phyloP scores from a whole-genome alignment of 1,139 yeast species.

The Insectozyma bohioensis region DNA sequence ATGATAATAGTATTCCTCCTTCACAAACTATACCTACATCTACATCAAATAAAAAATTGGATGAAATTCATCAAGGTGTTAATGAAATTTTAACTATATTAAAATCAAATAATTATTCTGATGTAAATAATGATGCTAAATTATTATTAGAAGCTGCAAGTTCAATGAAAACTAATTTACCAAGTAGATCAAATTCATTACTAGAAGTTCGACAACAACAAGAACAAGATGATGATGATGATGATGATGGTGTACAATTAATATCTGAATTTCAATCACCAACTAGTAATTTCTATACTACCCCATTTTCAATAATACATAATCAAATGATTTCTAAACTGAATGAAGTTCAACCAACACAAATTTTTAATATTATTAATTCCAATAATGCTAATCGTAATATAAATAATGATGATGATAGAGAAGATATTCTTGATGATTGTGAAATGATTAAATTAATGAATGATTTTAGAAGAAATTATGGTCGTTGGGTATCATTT shows the following conservation, averaged over 20 bases:
- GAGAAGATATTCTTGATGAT: constrained; percentile 47
- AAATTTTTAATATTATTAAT: background rate
- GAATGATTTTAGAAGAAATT: constrained; percentile 61
- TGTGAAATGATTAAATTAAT: constrained; percentile 52
- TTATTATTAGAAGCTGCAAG: constrained; percentile 29
- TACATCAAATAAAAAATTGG: background rate
- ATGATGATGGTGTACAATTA: constrained; percentile 12
- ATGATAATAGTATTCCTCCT: constrained; percentile 8
- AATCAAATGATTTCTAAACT: constrained; percentile 17
- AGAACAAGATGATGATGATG: background rate
- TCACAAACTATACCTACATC: background rate
- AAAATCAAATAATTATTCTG: constrained; percentile 12
- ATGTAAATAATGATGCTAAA: constrained; percentile 22
- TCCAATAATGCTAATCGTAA: constrained; percentile 14
- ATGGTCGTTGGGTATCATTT: constrained; percentile 78
- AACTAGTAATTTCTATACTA: constrained; percentile 39
- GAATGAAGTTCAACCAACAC: background rate
- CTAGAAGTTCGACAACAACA: constrained; percentile 18
- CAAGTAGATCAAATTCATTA: constrained; percentile 2
- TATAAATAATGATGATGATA: constrained; percentile 41
- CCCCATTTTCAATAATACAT: constrained; percentile 51
- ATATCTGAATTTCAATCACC: constrained; percentile 39
- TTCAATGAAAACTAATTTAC: constrained; percentile 19
- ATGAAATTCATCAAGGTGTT: constrained; percentile 15
- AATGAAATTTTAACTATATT: constrained; percentile 29